Base-by-base conservation (phyloP, 2,329 filamentous ascomycete genomes). In the Ustulina deusta region DNA sequence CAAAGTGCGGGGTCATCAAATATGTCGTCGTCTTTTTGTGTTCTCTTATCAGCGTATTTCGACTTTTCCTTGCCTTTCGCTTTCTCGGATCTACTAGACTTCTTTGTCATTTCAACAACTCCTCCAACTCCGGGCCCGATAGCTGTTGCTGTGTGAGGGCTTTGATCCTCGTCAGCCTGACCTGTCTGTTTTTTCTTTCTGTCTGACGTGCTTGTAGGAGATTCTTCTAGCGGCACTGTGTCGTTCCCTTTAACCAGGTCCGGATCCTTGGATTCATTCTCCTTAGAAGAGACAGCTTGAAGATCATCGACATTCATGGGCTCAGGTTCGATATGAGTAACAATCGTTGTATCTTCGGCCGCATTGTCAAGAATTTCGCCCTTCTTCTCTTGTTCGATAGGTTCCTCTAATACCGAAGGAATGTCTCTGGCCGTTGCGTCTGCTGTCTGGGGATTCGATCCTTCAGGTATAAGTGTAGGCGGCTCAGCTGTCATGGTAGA, bases 1-100 rank as follows among this genome's bases (percentile, higher is more conserved):
- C 82, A 83, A 29, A 83, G 73, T 17, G 78, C 76, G 58, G 81
- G 76, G 70, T 84, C 81, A 68, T 85, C 81, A 73, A 84, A 82
- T 34, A 82, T 73, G 70, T 84, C 82, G 51, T 84, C 81, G 15
- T 80, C 79, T 56, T 74, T 74, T 13, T 78, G 64, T 40, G 77
- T 74, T 69, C 79, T 77, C 69, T 81, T 81, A 70, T 84, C 83
- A 66, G 80, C 74, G 54, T 79, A 79, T 51, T 78, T 74, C 66
- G 76, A 77, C 57, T 81, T 79, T 61, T 80, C 80, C 68, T 78
- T 79, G 48, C 69, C 76, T 67, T 79, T 80, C 46, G 74, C 77
- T 65, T 78, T 81, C 68, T 77, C 78, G 5, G 69, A 69, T 25
- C 73, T 76, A 22, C 76, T 78, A 68, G 79, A 78, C 64, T 77